Conservation (phyloP, 257 asterid species). For the Petunia axillaris region DNA sequence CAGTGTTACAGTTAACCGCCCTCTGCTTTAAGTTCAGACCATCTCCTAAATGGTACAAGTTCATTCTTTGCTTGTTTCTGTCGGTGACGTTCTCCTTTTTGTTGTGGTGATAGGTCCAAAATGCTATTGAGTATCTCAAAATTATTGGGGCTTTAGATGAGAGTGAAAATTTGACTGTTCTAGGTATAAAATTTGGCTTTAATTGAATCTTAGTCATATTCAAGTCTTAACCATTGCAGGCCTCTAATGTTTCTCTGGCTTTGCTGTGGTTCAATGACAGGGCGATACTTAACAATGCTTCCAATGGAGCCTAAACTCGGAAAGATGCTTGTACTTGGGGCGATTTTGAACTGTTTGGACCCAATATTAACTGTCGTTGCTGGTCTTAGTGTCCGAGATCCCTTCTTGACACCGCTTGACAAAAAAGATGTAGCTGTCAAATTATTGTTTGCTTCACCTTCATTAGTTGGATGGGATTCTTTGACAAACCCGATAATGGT, state of each 20-base stretch:
- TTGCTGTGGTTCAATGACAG: conserved; percentile 51
- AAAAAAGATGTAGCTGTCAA: conserved; percentile 72
- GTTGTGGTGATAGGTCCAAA: conserved; percentile 65
- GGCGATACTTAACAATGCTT: conserved; percentile 84
- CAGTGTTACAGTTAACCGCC: conserved; percentile 10
- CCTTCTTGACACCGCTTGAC: conserved; percentile 87
- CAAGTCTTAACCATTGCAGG: not conserved
- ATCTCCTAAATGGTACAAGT: conserved; percentile 9
- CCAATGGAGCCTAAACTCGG: conserved; percentile 99
- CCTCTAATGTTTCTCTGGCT: conserved; percentile 24
- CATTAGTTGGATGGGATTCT: not conserved
- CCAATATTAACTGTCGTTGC: conserved; percentile 90
- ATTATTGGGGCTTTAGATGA: conserved; percentile 91
- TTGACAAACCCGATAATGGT: not conserved
- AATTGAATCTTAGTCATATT: not conserved
- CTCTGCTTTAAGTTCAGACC: conserved; percentile 8
- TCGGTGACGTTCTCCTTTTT: not conserved
- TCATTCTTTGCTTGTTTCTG: conserved; percentile 16
- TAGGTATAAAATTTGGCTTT: conserved; percentile 51
- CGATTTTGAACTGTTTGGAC: conserved; percentile 84
- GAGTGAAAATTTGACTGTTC: conserved; percentile 75
- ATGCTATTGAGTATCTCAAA: conserved; percentile 89
- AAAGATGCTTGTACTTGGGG: conserved; percentile 93
- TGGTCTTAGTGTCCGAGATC: conserved; percentile 93
- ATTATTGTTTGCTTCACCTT: conserved; percentile 8